These are phyloP conservation scores for Neonectria neomacrospora DNA, from an alignment of 2,329 filamentous ascomycete genomes.

Conservation along the genomic window DNA sequence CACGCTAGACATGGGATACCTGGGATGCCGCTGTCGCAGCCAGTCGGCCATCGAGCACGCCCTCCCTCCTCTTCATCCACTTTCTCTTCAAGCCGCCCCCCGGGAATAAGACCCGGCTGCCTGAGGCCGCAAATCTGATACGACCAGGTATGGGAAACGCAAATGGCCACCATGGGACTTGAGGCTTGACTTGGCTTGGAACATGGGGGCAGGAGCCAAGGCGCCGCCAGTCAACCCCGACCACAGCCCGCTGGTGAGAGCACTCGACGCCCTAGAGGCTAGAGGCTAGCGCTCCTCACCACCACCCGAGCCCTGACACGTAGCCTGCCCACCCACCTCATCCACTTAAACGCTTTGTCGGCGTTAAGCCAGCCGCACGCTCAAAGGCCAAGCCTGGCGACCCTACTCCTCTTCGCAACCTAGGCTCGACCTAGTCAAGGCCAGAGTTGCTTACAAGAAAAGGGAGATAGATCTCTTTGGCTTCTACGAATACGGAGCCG, in stretches of 20 bases:
- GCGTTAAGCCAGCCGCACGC: slow-evolving; percentile 35
- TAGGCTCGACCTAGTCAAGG: slow-evolving; percentile 22
- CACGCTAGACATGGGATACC: slow-evolving; percentile 41
- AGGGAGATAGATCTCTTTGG: slow-evolving; percentile 2
- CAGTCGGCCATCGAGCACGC: slow-evolving; percentile 35
- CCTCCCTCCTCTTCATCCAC: slow-evolving; percentile 34
- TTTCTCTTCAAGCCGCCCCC: slow-evolving; percentile 26
- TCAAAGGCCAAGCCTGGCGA: slow-evolving; percentile 26
- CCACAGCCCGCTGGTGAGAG: slow-evolving; percentile 36
- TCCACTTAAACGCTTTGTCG: slow-evolving; percentile 29
- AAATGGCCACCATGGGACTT: slow-evolving; percentile 35
- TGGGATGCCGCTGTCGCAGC: slow-evolving; percentile 35
- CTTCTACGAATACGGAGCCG: neutral
- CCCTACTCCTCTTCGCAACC: slow-evolving; percentile 10
- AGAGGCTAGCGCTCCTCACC: slow-evolving; percentile 24
- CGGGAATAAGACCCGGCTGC: slow-evolving; percentile 42
- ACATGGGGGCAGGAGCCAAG: slow-evolving; percentile 23
- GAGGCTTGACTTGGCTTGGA: slow-evolving; percentile 23
- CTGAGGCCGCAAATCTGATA: slow-evolving; percentile 41
- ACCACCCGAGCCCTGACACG: slow-evolving; percentile 32
- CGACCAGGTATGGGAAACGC: slow-evolving; percentile 40
- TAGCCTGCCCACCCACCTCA: slow-evolving; percentile 30
- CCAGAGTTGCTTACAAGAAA: slow-evolving; percentile 1
- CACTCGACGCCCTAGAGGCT: slow-evolving; percentile 19
- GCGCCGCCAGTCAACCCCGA: slow-evolving; percentile 28